These are phyloP conservation scores for Pelargonium citronellum DNA, from an alignment of 441 rosid species.

Conservation along the genomic window DNA sequence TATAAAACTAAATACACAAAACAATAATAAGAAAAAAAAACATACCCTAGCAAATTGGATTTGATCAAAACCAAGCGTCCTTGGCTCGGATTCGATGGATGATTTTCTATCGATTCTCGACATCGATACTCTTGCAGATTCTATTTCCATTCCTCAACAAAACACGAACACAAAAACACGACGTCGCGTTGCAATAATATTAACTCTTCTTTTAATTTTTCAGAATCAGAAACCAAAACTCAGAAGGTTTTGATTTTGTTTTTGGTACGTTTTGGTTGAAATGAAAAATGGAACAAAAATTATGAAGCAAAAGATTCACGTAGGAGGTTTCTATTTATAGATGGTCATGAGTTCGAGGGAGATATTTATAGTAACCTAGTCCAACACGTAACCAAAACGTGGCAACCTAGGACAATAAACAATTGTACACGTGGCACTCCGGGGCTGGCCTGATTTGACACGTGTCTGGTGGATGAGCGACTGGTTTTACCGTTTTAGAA, in stretches of 20 bases:
- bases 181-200: no score
- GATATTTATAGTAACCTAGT: background rate
- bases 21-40: background rate
- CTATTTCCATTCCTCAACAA: constrained; percentile 17
- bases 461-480: background rate
- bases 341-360: background rate
- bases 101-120: constrained; percentile 31
- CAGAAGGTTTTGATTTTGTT: background rate
- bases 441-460: background rate
- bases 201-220: no score
- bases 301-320: no score
- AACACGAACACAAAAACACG: no score
- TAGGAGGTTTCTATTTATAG: background rate
- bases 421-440: background rate
- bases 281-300: no score
- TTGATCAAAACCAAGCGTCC: constrained; percentile 35
- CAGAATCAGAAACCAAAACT: background rate
- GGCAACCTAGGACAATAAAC: background rate
- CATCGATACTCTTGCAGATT: background rate
- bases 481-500: no score
- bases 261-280: no score
- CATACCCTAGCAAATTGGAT: constrained; percentile 45
- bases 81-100: constrained; percentile 46
- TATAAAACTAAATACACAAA: background rate
- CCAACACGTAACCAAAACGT: background rate